phyloP scores from a whole-genome alignment of 1,139 yeast genomes.

The Diutina pseudorugosa region DNA sequence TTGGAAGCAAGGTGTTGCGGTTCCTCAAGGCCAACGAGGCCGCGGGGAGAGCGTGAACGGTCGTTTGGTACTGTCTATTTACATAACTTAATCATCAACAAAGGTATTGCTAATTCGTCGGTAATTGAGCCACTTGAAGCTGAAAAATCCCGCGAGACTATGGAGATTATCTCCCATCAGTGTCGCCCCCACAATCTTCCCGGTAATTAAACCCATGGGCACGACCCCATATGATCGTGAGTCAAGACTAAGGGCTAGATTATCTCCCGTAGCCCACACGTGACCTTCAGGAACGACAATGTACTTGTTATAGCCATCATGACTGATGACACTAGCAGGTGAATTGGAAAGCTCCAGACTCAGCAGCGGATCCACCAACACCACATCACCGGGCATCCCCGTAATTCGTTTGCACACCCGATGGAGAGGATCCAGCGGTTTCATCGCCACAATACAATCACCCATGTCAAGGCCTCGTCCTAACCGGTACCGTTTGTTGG shows the following conservation, averaged over 20 bases:
- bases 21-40: background rate
- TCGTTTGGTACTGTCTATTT: background rate
- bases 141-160: conserved; percentile 18
- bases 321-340: conserved; percentile 15
- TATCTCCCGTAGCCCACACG: conserved; percentile 96
- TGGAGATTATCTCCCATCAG: conserved; percentile 24
- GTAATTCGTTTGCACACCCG: conserved; percentile 86
- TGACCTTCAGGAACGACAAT: conserved; percentile 79
- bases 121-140: conserved; percentile 32
- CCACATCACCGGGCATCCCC: conserved; percentile 91
- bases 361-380: conserved; percentile 69
- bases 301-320: conserved; percentile 44
- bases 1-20: conserved; percentile 41
- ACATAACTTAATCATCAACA: conserved; percentile 7
- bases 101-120: conserved; percentile 39
- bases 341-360: conserved; percentile 38
- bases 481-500: conserved; percentile 45
- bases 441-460: conserved; percentile 76
- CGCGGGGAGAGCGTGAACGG: background rate
- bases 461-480: conserved; percentile 64
- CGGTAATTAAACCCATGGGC: conserved; percentile 81
- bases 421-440: conserved; percentile 82
- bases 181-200: conserved; percentile 69
- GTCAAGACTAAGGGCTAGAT: conserved; percentile 78
- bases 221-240: conserved; percentile 79